Evolutionary conservation across 169 alveolate species (phyloP).

Genomic region (Eimeria sp.): DNA sequence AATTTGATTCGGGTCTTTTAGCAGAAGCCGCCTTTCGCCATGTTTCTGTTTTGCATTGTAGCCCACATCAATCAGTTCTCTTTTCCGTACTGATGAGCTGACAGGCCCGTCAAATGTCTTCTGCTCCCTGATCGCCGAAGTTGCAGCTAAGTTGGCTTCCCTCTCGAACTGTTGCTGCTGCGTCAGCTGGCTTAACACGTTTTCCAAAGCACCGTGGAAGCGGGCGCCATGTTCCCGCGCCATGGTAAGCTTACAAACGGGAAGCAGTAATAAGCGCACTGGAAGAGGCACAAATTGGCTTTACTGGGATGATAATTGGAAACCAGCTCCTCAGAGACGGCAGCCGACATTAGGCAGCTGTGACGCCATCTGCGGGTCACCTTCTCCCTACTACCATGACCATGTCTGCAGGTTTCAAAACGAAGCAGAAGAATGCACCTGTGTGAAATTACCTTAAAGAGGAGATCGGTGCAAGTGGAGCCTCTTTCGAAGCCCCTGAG

Average conservation of each 20-base stretch:
- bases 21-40: conserved; percentile 18
- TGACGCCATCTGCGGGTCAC: conserved; percentile 1
- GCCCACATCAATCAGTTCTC: conserved; percentile 13
- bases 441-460: not conserved
- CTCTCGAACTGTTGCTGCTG: conserved; percentile 34
- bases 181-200: conserved; percentile 25
- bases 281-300: not conserved
- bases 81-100: not conserved
- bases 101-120: not conserved
- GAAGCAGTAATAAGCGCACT: not conserved
- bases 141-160: conserved; percentile 33
- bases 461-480: not conserved
- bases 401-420: not conserved
- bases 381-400: not conserved
- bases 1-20: conserved; percentile 18
- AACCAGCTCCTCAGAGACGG: not conserved
- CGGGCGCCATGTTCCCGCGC: not conserved
- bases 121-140: not conserved
- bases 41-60: conserved; percentile 13
- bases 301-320: not conserved
- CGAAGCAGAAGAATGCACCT: too few relatives aligned
- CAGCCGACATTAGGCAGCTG: not conserved
- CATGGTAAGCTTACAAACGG: not conserved
- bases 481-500: not conserved
- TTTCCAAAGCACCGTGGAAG: conserved; percentile 30